Evolutionary conservation across 2,329 filamentous ascomycete genomes (phyloP), one percentile per base, ranked within the genome.

Genomic region (Cephalotrichum gorgonifer): DNA sequence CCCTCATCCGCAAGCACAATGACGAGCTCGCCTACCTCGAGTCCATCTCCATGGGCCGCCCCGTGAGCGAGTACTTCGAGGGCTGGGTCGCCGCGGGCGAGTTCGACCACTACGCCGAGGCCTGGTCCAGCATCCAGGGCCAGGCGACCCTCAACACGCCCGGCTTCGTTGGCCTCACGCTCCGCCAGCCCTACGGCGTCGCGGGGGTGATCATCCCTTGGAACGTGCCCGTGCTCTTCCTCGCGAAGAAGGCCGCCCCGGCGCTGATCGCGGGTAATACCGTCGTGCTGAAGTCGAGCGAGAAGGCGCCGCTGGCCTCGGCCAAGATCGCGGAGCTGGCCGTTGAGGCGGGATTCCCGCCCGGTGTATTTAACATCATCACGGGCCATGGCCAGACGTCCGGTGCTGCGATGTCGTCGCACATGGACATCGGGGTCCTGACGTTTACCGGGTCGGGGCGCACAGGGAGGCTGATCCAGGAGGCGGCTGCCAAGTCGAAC

Each of bases 181-280:
- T 39, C n/a, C 89, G 87, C 67, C 85, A 95, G 65, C 88, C 88
- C 1, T 79, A 95, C 15, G 88, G 88, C 48, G 88, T 94, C 14
- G 87, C 84, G 59, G 88, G 84, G 2, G 70, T 93, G 46, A 88
- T 94, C 54, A 89, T 87, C 9, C 88, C 88, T 50, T 93, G 88
- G 88, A 94, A 95, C 68, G 94, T 94, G 59, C 85, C 85, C 12
- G 79, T 83, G 3, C 83, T 83, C 45, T 88, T 88, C 84, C 79
- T 87, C 54, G 85, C 81, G 6, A 70, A 82, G 52, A 86, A 86
- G 64, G 74, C 82, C 46, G 82, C 78, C 2, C 80, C 87, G 2
- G 86, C 86, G 8, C 74, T 97, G 50, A 93, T 93, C 17, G 90
- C 89, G n/a, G 93, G 93, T 51, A 97, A 91, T 69, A 95, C 91